Percentiles rank a stretch among this genome's conserved stretches.
phyloP scores from a whole-genome alignment of 192 early-diverging fungal species.

The Coemansia sp. region DNA sequence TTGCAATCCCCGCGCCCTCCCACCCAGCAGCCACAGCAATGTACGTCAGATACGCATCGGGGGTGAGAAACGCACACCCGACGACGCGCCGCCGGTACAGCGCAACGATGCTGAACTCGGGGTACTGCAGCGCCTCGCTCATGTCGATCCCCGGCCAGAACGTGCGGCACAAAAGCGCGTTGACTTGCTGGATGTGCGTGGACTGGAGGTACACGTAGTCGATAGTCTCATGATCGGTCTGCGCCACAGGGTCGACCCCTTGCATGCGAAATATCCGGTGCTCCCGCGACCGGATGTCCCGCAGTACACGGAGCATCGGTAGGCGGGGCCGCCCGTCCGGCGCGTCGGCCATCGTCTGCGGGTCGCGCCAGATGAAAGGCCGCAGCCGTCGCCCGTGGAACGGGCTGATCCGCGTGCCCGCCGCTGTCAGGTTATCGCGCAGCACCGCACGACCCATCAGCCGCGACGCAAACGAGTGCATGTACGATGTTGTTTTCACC shows the following conservation, averaged over 20 bases:
- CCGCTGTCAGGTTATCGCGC: slow-evolving; percentile 56
- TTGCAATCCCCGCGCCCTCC: slow-evolving; percentile 80
- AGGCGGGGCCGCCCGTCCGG: slow-evolving; percentile 43
- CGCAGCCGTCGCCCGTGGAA: slow-evolving; percentile 72
- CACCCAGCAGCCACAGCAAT: slow-evolving; percentile 82
- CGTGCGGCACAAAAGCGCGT: slow-evolving; percentile 65
- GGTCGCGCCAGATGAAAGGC: slow-evolving; percentile 83
- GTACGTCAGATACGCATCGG: slow-evolving; percentile 88
- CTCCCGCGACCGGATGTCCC: slow-evolving; percentile 32
- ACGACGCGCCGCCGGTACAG: slow-evolving; percentile 77
- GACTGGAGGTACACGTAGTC: slow-evolving; percentile 78
- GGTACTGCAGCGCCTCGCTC: slow-evolving; percentile 75
- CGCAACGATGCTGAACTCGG: slow-evolving; percentile 83
- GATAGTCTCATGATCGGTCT: slow-evolving; percentile 53
- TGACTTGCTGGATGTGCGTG: slow-evolving; percentile 69
- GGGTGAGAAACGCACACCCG: slow-evolving; percentile 91
- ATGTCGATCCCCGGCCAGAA: slow-evolving; percentile 94
- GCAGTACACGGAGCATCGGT: slow-evolving; percentile 24
- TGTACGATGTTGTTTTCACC: slow-evolving; percentile 57
- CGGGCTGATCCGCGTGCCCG: slow-evolving; percentile 58
- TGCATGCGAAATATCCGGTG: slow-evolving; percentile 27
- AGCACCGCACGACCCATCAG: slow-evolving; percentile 62
- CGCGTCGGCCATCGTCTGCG: slow-evolving; percentile 24
- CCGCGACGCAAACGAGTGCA: slow-evolving; percentile 72
- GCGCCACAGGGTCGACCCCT: slow-evolving; percentile 1